Conservation (phyloP, 2,329 filamentous ascomycete species). For the Seiridium cupressi region DNA sequence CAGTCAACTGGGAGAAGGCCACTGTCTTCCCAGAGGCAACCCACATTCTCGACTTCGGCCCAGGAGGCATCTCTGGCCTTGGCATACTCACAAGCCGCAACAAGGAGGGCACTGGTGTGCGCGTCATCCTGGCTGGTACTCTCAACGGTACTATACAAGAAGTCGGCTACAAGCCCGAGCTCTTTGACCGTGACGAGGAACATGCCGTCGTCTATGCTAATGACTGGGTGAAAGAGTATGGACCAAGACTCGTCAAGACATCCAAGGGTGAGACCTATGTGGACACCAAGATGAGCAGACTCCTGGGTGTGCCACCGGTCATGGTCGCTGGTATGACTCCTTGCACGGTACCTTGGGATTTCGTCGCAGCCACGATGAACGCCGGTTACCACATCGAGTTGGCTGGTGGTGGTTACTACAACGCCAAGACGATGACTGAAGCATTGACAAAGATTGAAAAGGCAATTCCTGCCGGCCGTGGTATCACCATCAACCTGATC, state of each 20-base stretch:
- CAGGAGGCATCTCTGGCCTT: slow-evolving; percentile 93
- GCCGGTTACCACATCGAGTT: slow-evolving; percentile 93
- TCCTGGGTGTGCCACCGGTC: slow-evolving; percentile 80
- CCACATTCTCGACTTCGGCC: slow-evolving; percentile 94
- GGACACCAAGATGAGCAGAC: slow-evolving; percentile 92
- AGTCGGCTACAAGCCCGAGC: slow-evolving; percentile 95
- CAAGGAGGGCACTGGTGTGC: slow-evolving; percentile 97
- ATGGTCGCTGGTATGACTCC: slow-evolving; percentile 96
- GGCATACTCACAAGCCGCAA: slow-evolving; percentile 96
- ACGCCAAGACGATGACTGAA: slow-evolving; percentile 76
- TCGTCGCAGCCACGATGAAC: slow-evolving; percentile 89
- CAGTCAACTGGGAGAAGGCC: slow-evolving; percentile 94
- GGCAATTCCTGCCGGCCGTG: slow-evolving; percentile 77
- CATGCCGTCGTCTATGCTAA: slow-evolving; percentile 92
- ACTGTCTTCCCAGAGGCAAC: slow-evolving; percentile 89
- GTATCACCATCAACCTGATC: slow-evolving; percentile 87
- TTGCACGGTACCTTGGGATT: slow-evolving; percentile 84
- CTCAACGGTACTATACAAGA: slow-evolving; percentile 87
- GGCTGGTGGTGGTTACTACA: slow-evolving; percentile 86
- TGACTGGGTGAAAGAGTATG: slow-evolving; percentile 97
- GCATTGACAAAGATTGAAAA: slow-evolving; percentile 84
- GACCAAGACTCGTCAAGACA: slow-evolving; percentile 87
- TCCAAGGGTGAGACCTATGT: slow-evolving; percentile 87
- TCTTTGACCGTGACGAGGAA: slow-evolving; percentile 95
- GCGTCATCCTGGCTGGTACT: slow-evolving; percentile 91